Evolutionary conservation across 2,329 filamentous ascomycete genomes (phyloP).

Genomic region (Eutypa lata): DNA sequence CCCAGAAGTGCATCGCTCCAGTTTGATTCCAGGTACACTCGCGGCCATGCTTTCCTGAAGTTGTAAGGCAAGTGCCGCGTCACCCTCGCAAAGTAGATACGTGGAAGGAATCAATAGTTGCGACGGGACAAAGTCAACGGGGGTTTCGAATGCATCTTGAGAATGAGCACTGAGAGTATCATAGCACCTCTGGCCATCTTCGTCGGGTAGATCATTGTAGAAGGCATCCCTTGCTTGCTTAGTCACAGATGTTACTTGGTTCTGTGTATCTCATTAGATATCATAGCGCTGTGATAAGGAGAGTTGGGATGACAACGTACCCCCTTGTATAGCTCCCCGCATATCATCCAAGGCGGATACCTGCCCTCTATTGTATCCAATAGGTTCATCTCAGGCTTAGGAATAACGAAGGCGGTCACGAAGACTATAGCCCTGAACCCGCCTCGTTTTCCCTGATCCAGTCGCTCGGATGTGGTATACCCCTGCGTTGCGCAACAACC

Average conservation of each 20-base stretch:
- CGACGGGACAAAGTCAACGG: constrained; percentile 8
- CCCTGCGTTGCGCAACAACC: constrained; percentile 7
- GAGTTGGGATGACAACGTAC: too few species aligned
- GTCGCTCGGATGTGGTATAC: constrained; percentile 4
- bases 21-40: constrained; percentile 4
- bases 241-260: constrained; percentile 5
- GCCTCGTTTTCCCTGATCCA: constrained; percentile 3
- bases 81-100: constrained; percentile 12
- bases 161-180: constrained; percentile 9
- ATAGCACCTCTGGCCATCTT: constrained; percentile 9
- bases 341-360: constrained; percentile 7
- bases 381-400: constrained; percentile 1
- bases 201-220: constrained; percentile 11
- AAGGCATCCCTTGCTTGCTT: constrained; percentile 8
- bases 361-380: constrained; percentile 3
- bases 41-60: constrained; percentile 5
- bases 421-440: constrained; percentile 10
- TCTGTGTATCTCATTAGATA: not conserved
- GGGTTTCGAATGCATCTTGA: constrained; percentile 14
- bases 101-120: constrained; percentile 13
- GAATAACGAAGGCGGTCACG: constrained; percentile 7
- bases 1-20: constrained; percentile 8
- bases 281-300: too few species aligned
- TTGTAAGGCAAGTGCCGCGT: constrained; percentile 3
- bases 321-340: constrained; percentile 4